Conservation (phyloP, 208 protist species). For the Endotrypanum monterogeii region DNA sequence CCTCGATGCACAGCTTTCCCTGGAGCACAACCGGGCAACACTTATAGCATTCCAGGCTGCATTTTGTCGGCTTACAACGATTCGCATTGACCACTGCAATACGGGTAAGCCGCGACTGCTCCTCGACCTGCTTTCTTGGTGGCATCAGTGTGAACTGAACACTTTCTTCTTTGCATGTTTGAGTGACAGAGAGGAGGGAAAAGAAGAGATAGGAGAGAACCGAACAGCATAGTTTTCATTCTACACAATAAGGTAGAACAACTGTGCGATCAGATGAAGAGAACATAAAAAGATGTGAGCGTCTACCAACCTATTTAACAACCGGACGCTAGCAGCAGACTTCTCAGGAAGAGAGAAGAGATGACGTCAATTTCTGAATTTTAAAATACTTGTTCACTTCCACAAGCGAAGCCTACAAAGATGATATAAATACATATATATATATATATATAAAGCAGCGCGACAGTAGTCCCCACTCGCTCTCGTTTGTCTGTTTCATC, state of each 20-base stretch:
- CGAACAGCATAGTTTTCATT: background rate
- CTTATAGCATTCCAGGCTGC: slow-evolving; percentile 98
- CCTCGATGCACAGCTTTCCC: slow-evolving; percentile 99
- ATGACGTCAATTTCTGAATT: background rate
- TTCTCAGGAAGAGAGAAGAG: background rate
- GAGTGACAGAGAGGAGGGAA: background rate
- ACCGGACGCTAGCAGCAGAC: background rate
- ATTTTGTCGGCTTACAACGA: slow-evolving; percentile 99
- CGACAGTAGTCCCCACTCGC: background rate
- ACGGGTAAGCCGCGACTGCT: slow-evolving; percentile 96
- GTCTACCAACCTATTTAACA: background rate
- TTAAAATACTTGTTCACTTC: background rate
- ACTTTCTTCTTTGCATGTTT: background rate
- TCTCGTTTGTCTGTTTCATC: background rate
- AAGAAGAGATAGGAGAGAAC: background rate
- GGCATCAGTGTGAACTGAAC: slow-evolving; percentile 40
- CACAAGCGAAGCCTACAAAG: background rate
- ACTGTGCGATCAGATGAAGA: background rate
- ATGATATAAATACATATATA: background rate
- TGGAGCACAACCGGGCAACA: slow-evolving; percentile 98
- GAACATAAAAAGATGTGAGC: background rate
- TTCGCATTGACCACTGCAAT: slow-evolving; percentile 99
- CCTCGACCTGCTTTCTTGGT: slow-evolving; percentile 75
- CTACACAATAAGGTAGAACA: background rate
- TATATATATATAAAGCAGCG: background rate